Base-by-base conservation (phyloP, 179 eudicot genomes). In the Spergularia azorica region DNA sequence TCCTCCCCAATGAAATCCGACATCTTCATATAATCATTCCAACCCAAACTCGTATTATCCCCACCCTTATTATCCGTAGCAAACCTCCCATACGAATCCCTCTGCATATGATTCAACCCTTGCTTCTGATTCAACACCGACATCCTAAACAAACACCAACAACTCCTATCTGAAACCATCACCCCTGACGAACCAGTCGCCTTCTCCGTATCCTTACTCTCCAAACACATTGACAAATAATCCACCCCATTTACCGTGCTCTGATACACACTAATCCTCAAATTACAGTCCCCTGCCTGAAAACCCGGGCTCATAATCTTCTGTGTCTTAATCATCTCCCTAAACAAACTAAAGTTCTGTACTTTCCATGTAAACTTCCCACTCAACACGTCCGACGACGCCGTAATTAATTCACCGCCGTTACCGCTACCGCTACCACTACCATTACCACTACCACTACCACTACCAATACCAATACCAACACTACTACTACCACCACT, bases 21-120 rank as follows among this genome's bases (percentile, higher is more conserved):
- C 98, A 95, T 94, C 83, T 93, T 91, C 99, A 95, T 95, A 74
- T 93, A 95, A 82, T 95, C 99, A 80, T 95, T 95, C 99, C 99
- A 95, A 11, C 99, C 99, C 84, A 95, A 88, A 80, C 99, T 95
- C 0, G 99, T 95, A 66, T 94, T 95, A 77, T 95, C 99, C 75
- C 99, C 99, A 57, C 91, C 87, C 75, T 94, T 95, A 80, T 90
- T 94, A 80, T 95, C 98, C 0, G 91, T 96, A 0, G 98, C 98
- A 84, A 95, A 94, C 85, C 98, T 84, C 63, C 99, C 99, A 73
- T 95, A 94, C 0, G 97, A 91, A 77, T 94, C 99, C 86, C 99
- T 86, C 71, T 95, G 99, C 89, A 90, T 85, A 75, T 95, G 98
- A 76, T 86, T 93, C 73, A 85, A 66, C 63, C 99, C 99, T 7